Evolutionary conservation across 1,139 yeast genomes (phyloP).

Genomic region (Eremothecium sinecaudum): DNA sequence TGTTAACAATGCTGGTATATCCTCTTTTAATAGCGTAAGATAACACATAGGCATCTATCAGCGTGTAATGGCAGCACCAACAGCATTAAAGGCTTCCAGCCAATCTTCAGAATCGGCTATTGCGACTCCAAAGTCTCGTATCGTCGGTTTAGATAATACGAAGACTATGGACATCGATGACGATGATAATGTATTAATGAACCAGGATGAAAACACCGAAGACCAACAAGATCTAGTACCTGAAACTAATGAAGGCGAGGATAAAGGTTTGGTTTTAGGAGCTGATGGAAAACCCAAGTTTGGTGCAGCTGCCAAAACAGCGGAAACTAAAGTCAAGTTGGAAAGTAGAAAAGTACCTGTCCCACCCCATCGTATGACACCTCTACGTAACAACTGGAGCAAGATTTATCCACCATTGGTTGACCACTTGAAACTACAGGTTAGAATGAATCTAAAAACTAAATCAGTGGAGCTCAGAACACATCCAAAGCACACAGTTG

Average conservation of each 20-base stretch:
- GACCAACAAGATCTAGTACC: slow-evolving; percentile 19
- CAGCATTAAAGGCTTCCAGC: slow-evolving; percentile 36
- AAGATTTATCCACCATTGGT: slow-evolving; percentile 93
- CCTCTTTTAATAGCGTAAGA: not conserved
- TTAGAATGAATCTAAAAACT: slow-evolving; percentile 83
- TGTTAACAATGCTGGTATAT: no score
- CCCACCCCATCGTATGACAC: slow-evolving; percentile 95
- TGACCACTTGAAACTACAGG: slow-evolving; percentile 88
- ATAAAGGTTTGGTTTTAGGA: slow-evolving; percentile 60
- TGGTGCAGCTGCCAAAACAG: slow-evolving; percentile 57
- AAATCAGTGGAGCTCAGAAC: slow-evolving; percentile 84
- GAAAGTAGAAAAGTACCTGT: slow-evolving; percentile 85
- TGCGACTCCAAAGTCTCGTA: slow-evolving; percentile 17
- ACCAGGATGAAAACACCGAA: slow-evolving; percentile 31
- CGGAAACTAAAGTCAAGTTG: slow-evolving; percentile 56
- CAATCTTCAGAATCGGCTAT: slow-evolving; percentile 15
- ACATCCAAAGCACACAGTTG: slow-evolving; percentile 65
- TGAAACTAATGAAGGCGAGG: slow-evolving; percentile 29
- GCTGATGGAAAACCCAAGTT: slow-evolving; percentile 87
- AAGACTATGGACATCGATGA: slow-evolving; percentile 32
- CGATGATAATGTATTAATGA: slow-evolving; percentile 68
- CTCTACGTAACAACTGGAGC: slow-evolving; percentile 81
- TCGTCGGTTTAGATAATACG: slow-evolving; percentile 23
- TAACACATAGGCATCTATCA: not conserved
- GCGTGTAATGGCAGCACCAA: slow-evolving; percentile 62